These are phyloP conservation scores for Polyporus tsugae DNA, from an alignment of 1,284 basidiomycete species.

Conservation along the genomic window DNA sequence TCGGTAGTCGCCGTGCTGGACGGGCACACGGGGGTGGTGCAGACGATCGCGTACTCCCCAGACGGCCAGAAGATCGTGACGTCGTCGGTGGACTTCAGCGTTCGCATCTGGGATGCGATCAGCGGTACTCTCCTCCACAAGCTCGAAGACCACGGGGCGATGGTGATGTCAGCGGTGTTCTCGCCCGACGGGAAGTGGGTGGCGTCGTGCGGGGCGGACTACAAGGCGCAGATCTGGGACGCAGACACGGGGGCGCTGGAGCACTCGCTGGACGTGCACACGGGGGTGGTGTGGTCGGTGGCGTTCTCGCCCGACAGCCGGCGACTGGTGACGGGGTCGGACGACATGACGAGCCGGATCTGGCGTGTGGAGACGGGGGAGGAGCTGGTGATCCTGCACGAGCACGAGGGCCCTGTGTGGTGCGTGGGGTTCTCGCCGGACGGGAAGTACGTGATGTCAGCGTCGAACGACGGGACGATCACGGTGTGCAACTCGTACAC, in stretches of 20 bases:
- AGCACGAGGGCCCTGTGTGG: slow-evolving; percentile 32
- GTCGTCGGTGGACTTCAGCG: slow-evolving; percentile 34
- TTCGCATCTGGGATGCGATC: slow-evolving; percentile 36
- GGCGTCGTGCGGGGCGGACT: slow-evolving; percentile 39
- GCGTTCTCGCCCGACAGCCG: slow-evolving; percentile 45
- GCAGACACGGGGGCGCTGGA: slow-evolving; percentile 28
- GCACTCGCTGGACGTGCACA: slow-evolving; percentile 35
- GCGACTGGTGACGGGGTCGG: slow-evolving; percentile 46
- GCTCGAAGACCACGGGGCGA: slow-evolving; percentile 32
- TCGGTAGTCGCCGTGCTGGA: slow-evolving; percentile 6
- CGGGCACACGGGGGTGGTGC: slow-evolving; percentile 28
- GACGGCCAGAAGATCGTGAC: slow-evolving; percentile 36
- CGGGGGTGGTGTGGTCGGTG: slow-evolving; percentile 43
- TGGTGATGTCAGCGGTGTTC: slow-evolving; percentile 37
- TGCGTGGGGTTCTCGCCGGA: slow-evolving; percentile 34
- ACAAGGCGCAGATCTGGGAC: slow-evolving; percentile 37
- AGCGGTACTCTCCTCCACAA: slow-evolving; percentile 26
- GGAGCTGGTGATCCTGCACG: slow-evolving; percentile 36
- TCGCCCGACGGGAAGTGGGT: slow-evolving; percentile 36
- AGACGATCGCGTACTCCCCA: slow-evolving; percentile 34
- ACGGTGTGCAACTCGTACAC: slow-evolving; percentile 26
- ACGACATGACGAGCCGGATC: slow-evolving; percentile 38
- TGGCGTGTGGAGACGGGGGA: slow-evolving; percentile 39
- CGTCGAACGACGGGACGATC: slow-evolving; percentile 28
- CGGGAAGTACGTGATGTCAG: slow-evolving; percentile 26